Evolutionary conservation across 2,329 filamentous ascomycete genomes (phyloP).

Genomic region (Sordariomycetes sp.): DNA sequence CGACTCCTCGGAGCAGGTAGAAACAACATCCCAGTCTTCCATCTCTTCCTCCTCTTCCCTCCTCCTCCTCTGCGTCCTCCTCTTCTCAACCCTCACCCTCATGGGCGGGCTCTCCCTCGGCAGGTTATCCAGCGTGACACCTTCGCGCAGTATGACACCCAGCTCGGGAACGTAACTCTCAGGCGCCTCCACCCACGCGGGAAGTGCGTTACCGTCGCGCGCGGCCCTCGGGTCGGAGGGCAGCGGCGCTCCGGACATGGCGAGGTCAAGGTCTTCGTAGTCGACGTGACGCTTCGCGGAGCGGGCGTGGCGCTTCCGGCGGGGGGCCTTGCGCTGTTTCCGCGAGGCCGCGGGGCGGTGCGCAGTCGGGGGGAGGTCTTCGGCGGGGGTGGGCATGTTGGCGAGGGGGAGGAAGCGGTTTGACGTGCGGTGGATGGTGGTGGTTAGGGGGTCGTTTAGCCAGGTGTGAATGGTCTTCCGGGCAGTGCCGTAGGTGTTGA

Average conservation of each 20-base stretch:
- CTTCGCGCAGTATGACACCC: not conserved
- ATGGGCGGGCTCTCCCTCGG: not conserved
- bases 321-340: not conserved
- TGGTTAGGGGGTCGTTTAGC: not conserved
- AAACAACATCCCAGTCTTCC: constrained; percentile 3
- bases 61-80: not conserved
- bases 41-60: not conserved
- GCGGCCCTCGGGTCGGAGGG: not conserved
- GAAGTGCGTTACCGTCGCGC: not conserved
- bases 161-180: constrained; percentile 1
- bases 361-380: not conserved
- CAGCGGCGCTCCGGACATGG: not conserved
- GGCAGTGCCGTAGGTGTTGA: not conserved
- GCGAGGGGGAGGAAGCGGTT: constrained; percentile 3
- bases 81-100: not conserved
- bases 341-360: not conserved
- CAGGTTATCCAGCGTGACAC: constrained; percentile 1
- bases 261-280: not conserved
- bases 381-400: not conserved
- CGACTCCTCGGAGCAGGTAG: constrained; percentile 3
- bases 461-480: not conserved
- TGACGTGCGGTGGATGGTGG: not conserved
- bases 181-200: not conserved
- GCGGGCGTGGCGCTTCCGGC: not conserved
- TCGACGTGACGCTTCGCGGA: not conserved